Evolutionary conservation across 331 rosid genomes (phyloP), one percentile per base, ranked within the genome.

Genomic region (Phaseolus coccineus): DNA sequence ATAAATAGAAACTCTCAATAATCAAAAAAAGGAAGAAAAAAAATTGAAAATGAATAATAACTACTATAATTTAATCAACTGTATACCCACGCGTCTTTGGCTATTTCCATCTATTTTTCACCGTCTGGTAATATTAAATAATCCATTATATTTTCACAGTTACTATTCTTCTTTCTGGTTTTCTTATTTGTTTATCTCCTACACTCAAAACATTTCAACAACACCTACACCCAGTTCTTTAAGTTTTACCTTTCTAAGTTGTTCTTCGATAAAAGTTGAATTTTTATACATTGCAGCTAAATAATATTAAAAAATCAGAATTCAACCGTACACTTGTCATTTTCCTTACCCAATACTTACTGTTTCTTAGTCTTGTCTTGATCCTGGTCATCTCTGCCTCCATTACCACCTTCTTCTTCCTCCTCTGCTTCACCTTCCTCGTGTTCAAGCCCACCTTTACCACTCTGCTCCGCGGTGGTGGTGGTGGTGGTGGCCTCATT

Each of bases 361-460:
- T 87, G 88, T 80, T 84, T 84, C 59, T 87, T 78, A 77, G 85
- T 80, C 73, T 89, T 87, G 39, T 94, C 92, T 65, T 78, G 88
- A 61, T 84, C 83, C 68, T 82, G 83, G 48, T 82, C 86, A 3
- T 65, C 70, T 15, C 62, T 37, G 50, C 13, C 62, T 71, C 79
- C 69, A 40, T 77, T 33, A 52, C 87, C 82, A 40, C 47, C 71
- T 0, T 71, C 71, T 0, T 71, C 71, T 13, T 71, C 74, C 28
- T 50, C 77, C 28, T 50, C 77, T 67, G 72, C 73, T 8, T 39
- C 52, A 4, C 2, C 71, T 0, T 37, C 48, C 1, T 56, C 75
- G 2, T 57, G 56, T 50, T 74, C 69, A 1, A 33, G 10, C 6
- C 65, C 72, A 9, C 39, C 16, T 76, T 87, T 82, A 0, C 11